Evolutionary conservation across 2,329 filamentous ascomycete species (phyloP).

Genomic region (Emmonsia crescens): DNA sequence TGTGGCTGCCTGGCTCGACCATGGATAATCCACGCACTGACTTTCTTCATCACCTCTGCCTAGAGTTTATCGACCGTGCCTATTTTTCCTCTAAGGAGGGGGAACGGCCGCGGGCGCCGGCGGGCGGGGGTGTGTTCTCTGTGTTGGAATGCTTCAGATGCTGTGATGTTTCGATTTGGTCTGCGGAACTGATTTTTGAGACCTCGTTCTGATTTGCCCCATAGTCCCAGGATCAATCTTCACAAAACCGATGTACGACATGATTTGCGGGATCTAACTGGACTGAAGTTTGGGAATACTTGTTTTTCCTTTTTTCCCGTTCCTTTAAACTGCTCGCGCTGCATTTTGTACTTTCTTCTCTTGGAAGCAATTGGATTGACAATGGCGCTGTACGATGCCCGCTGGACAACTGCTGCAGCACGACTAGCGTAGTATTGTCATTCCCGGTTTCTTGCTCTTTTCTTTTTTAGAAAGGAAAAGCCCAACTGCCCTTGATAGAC

Average conservation of each 20-base stretch:
- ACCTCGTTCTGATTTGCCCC: not conserved
- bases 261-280: constrained; percentile 2
- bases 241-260: constrained; percentile 1
- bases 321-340: not conserved
- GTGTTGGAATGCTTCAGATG: not conserved
- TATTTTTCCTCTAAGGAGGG: not conserved
- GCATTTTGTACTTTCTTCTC: not conserved
- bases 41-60: not conserved
- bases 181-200: constrained; percentile 4
- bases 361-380: not conserved
- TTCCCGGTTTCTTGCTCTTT: constrained; percentile 1
- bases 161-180: constrained; percentile 1
- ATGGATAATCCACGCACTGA: not conserved
- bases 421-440: not conserved
- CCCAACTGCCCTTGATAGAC: not conserved
- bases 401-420: not conserved
- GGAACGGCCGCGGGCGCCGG: not conserved
- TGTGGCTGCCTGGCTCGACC: not conserved
- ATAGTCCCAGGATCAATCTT: not conserved
- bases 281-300: constrained; percentile 3
- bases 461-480: not conserved
- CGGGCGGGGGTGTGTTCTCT: not conserved
- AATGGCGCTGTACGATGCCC: not conserved
- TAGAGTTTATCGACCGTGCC: not conserved
- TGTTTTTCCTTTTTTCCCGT: not conserved